These are phyloP conservation scores for Claviceps monticola DNA, from an alignment of 2,329 filamentous ascomycete genomes.

Conservation along the genomic window DNA sequence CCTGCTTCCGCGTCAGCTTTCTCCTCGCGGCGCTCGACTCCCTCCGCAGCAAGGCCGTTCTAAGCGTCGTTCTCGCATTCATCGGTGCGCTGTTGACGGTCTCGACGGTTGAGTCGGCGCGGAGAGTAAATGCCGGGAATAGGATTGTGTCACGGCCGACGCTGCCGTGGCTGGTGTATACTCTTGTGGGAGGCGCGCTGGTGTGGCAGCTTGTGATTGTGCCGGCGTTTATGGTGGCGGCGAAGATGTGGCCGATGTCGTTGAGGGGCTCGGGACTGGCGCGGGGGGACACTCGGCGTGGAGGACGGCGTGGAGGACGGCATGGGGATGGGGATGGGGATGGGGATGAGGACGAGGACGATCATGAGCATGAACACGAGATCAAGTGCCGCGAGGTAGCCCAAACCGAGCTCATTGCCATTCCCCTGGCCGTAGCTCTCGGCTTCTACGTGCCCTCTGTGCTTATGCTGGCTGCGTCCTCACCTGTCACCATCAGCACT, in stretches of 20 bases:
- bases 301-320: too few relatives aligned
- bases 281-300: too few relatives aligned
- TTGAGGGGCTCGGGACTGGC: too few relatives aligned
- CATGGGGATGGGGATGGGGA: not conserved
- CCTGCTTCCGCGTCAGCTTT: constrained; percentile 38
- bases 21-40: constrained; percentile 30
- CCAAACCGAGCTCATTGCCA: constrained; percentile 41
- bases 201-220: constrained; percentile 38
- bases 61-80: constrained; percentile 29
- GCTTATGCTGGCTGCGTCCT: constrained; percentile 25
- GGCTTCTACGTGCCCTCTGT: constrained; percentile 34
- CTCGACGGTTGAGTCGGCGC: constrained; percentile 34
- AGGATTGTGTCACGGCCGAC: constrained; percentile 24
- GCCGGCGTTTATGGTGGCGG: constrained; percentile 32
- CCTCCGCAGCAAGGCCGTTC: constrained; percentile 24
- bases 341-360: constrained; percentile 3
- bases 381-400: constrained; percentile 14
- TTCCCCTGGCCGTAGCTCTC: constrained; percentile 32
- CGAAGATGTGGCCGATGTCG: constrained; percentile 17
- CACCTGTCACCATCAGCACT: constrained; percentile 23
- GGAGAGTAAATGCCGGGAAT: constrained; percentile 25
- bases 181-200: constrained; percentile 33
- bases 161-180: constrained; percentile 32
- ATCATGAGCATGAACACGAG: not conserved
- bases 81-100: constrained; percentile 34